Evolutionary conservation across 495 filamentous ascomycete species (phyloP).

Genomic region (Aspergillus nanangensis): DNA sequence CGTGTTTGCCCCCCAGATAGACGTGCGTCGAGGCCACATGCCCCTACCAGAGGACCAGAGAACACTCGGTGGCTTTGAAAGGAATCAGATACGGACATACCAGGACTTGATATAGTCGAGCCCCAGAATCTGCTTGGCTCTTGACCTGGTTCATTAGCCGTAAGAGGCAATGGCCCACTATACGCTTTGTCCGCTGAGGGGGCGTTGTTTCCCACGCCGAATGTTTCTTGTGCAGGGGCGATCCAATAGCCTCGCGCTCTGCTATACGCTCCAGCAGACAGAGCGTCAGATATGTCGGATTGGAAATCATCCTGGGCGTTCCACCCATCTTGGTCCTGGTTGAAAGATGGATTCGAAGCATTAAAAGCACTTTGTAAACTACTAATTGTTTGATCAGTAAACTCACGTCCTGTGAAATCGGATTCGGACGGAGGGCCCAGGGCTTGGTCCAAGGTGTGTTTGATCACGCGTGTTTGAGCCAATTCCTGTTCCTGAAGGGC

Average conservation of each 20-base stretch:
- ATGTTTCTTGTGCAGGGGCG: slow-evolving; percentile 25
- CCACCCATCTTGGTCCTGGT: slow-evolving; percentile 59
- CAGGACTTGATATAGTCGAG: slow-evolving; percentile 14
- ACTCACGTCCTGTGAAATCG: slow-evolving; percentile 45
- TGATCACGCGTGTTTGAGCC: slow-evolving; percentile 68
- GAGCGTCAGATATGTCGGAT: slow-evolving; percentile 57
- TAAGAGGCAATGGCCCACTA: slow-evolving; percentile 18
- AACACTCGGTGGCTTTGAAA: slow-evolving; percentile 35
- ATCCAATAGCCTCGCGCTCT: slow-evolving; percentile 62
- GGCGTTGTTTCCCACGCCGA: slow-evolving; percentile 19
- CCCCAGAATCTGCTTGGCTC: slow-evolving; percentile 33
- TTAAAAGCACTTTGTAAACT: slow-evolving; percentile 52
- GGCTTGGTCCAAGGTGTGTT: slow-evolving; percentile 70
- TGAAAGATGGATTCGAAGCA: slow-evolving; percentile 43
- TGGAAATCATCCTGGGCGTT: slow-evolving; percentile 59
- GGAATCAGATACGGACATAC: slow-evolving; percentile 14
- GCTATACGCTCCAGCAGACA: slow-evolving; percentile 57
- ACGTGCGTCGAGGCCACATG: slow-evolving; percentile 26
- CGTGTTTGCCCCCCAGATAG: slow-evolving; percentile 26
- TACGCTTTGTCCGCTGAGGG: slow-evolving; percentile 27
- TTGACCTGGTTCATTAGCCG: slow-evolving; percentile 20
- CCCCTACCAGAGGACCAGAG: slow-evolving; percentile 32
- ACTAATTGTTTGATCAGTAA: slow-evolving; percentile 50
- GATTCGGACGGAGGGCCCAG: slow-evolving; percentile 58
- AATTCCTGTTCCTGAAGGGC: slow-evolving; percentile 80